Evolutionary conservation across 2,329 filamentous ascomycete species (phyloP).

Genomic region (Trichothecium sympodiale): DNA sequence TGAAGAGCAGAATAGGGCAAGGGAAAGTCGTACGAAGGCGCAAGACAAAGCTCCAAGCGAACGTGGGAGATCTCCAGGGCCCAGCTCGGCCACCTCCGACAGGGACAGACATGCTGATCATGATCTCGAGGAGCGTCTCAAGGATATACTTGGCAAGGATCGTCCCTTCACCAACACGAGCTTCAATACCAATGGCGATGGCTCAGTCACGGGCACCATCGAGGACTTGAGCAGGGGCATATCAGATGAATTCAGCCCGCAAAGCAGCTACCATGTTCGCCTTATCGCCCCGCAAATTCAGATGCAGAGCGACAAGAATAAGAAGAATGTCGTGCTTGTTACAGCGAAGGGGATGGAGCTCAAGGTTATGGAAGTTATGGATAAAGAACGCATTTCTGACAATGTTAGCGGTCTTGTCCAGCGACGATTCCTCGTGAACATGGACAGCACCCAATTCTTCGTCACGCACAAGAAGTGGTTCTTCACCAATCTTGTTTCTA

Average conservation of each 20-base stretch:
- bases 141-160: slow-evolving; percentile 74
- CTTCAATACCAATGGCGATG: slow-evolving; percentile 20
- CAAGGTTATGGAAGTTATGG: slow-evolving; percentile 96
- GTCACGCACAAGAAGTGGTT: slow-evolving; percentile 92
- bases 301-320: slow-evolving; percentile 95
- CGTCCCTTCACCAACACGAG: slow-evolving; percentile 57
- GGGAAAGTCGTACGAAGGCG: slow-evolving; percentile 21
- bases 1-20: slow-evolving; percentile 77
- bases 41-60: slow-evolving; percentile 10
- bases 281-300: slow-evolving; percentile 97
- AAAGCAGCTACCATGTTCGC: slow-evolving; percentile 89
- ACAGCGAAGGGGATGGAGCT: slow-evolving; percentile 97
- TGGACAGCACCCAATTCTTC: slow-evolving; percentile 98
- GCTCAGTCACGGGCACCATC: slow-evolving; percentile 30
- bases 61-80: slow-evolving; percentile 18
- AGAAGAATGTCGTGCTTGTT: slow-evolving; percentile 90
- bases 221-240: slow-evolving; percentile 65
- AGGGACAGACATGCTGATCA: slow-evolving; percentile 39
- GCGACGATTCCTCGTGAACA: slow-evolving; percentile 82
- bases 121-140: slow-evolving; percentile 74
- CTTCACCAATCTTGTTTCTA: slow-evolving; percentile 68
- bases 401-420: slow-evolving; percentile 92
- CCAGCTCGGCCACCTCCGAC: slow-evolving; percentile 26
- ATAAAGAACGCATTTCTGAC: slow-evolving; percentile 85
- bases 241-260: slow-evolving; percentile 74